Evolutionary conservation across 768 basidiomycete species (phyloP), one percentile per base, ranked within the genome.

Genomic region (Tubosaeta brunneosetosa): DNA sequence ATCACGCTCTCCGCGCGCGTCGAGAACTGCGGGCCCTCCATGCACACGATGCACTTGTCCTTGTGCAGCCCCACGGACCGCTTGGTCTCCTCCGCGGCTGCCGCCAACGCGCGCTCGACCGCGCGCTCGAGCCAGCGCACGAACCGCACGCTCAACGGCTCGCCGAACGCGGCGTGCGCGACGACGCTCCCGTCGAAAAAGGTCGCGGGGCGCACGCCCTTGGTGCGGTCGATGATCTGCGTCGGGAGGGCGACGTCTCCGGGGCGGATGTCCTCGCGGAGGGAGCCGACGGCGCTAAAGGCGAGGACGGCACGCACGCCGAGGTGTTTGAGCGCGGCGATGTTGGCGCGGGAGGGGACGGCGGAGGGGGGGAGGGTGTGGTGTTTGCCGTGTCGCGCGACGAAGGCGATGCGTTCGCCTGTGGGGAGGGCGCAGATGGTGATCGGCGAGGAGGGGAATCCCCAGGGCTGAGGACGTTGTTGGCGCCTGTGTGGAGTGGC

Each of bases 11-110:
- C 95, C 16, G 95, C 95, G 34, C 95, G 76, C n/a, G 95, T 99
- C 50, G 93, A 95, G 77, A 99, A 99, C 71, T 94, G 93, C 31
- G 90, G 90, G 45, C 94, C 94, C 66, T 98, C 94, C 92, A 98
- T 98, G 66, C 91, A 94, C 44, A 98, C 86, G 52, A 97, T 82
- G 17, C 84, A 87, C 76, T 86, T 93, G 27, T 82, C 86, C 47
- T 80, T 83, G 69, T 93, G 91, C 50, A 98, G 69, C 70, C 81
- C 73, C 34, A 86, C 82, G 1, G 77, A 79, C 10, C 76, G 69
- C 2, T 84, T 16, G 37, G 37, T 85, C 33, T 83, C 77, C 27
- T 72, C 72, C 6, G 26, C 14, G 3, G n/a, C 17, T 4, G 44
- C n/a, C 1, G 73, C 78, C 49, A 94, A 69, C 33, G 82, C 91